Percentiles rank a stretch among this genome's conserved stretches.
Evolutionary conservation across 768 basidiomycete species (phyloP).

Genomic region (Hirschioporus abietinus): DNA sequence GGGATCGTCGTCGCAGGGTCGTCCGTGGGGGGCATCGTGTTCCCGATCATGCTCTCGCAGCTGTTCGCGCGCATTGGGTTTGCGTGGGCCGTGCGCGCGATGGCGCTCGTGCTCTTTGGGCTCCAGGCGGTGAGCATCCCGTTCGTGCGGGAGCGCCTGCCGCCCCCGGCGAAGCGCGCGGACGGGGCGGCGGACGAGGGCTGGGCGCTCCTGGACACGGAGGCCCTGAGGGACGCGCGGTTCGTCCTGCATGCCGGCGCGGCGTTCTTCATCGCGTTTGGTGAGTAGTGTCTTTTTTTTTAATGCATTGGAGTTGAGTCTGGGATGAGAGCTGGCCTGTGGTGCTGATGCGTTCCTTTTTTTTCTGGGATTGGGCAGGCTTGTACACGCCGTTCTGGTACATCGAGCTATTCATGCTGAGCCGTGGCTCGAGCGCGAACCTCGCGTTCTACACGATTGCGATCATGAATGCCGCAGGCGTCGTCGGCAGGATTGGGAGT

Average conservation of each 20-base stretch:
- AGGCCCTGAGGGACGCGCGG: constrained; percentile 62
- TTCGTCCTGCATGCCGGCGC: constrained; percentile 87
- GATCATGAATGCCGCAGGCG: constrained; percentile 26
- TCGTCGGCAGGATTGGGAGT: constrained; percentile 24
- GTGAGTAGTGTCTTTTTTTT: constrained; percentile 7
- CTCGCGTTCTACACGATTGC: constrained; percentile 24
- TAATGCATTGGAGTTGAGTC: constrained; percentile 9
- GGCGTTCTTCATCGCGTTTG: constrained; percentile 5
- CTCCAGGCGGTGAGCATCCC: constrained; percentile 19
- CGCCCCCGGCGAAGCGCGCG: constrained; percentile 17
- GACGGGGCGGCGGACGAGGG: not conserved
- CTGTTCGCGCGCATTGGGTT: constrained; percentile 24
- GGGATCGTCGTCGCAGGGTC: constrained; percentile 31
- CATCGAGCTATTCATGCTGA: constrained; percentile 25
- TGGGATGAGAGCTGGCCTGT: constrained; percentile 18
- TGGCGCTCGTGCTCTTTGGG: constrained; percentile 23
- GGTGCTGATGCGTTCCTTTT: constrained; percentile 18
- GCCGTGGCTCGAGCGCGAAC: constrained; percentile 18
- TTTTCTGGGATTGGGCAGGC: constrained; percentile 9
- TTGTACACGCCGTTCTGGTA: constrained; percentile 25
- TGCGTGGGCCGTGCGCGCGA: constrained; percentile 27
- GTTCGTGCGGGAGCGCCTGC: constrained; percentile 18
- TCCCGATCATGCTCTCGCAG: constrained; percentile 48
- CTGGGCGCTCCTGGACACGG: not conserved
- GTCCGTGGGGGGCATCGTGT: constrained; percentile 45